phyloP scores from a whole-genome alignment of 495 filamentous ascomycete genomes.

The Friedmanniomyces endolithicus region DNA sequence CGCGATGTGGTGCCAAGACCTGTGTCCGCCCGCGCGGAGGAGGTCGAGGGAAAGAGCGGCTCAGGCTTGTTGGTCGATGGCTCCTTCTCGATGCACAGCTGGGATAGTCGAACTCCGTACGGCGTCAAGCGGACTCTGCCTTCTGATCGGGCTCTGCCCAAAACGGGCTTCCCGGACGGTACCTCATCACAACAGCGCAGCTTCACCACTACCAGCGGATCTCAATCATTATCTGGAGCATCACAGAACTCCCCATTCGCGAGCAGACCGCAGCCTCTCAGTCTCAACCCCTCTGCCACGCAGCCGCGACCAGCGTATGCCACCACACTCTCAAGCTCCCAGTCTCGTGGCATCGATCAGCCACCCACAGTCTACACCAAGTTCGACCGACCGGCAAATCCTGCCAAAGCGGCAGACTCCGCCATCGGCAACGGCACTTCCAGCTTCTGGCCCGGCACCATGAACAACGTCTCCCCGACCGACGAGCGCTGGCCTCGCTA shows the following conservation, averaged over 20 bases:
- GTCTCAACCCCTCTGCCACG: neutral
- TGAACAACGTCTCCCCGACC: conserved; percentile 23
- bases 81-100: conserved; percentile 51
- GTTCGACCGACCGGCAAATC: conserved; percentile 10
- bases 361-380: conserved; percentile 16
- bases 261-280: neutral
- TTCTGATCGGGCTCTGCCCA: neutral
- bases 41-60: conserved; percentile 42
- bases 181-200: conserved; percentile 28
- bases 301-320: neutral
- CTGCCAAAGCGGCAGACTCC: neutral
- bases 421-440: neutral
- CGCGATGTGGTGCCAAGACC: neutral
- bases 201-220: conserved; percentile 21
- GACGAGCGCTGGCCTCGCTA: conserved; percentile 19
- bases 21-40: neutral
- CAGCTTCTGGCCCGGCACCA: conserved; percentile 20
- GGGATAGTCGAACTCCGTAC: conserved; percentile 25
- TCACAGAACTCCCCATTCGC: neutral
- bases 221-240: neutral
- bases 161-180: neutral
- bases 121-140: neutral
- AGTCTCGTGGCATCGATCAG: neutral
- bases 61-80: conserved; percentile 50
- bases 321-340: neutral